Conservation (phyloP, 805 yeast genomes). For the Scheffersomyces spartinae region DNA sequence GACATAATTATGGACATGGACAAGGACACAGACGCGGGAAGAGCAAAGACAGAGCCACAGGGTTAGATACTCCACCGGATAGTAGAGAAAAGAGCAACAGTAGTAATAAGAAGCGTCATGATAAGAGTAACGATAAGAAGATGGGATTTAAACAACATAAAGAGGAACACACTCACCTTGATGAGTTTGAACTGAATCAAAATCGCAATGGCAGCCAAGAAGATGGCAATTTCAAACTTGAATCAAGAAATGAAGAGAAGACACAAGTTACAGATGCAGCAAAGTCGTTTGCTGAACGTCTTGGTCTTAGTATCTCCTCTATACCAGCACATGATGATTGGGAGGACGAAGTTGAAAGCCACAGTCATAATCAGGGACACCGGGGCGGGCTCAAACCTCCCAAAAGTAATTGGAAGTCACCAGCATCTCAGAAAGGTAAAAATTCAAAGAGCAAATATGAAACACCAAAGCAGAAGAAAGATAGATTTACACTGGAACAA, state of each 20-base stretch:
- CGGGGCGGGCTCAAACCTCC: conserved; percentile 1
- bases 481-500: conserved; percentile 2
- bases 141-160: conserved; percentile 1
- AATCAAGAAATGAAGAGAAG: conserved; percentile 1
- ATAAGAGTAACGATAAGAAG: no score
- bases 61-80: no score
- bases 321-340: conserved; percentile 1
- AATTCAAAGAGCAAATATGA: conserved; percentile 3
- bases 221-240: conserved; percentile 2
- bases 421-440: conserved; percentile 1
- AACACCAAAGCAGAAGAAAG: conserved; percentile 4
- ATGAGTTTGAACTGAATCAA: neutral
- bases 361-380: conserved; percentile 2
- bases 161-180: conserved; percentile 1
- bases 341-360: conserved; percentile 1
- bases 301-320: conserved; percentile 10
- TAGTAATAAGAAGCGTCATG: neutral
- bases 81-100: neutral
- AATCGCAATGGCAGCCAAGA: neutral
- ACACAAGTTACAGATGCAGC: conserved; percentile 17
- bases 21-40: conserved; percentile 1
- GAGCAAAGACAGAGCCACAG: conserved; percentile 1
- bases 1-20: neutral
- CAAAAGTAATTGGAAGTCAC: conserved; percentile 2
- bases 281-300: conserved; percentile 18